Evolutionary conservation across 805 yeast species (phyloP), one percentile per base, ranked within the genome.

Genomic region (Metschnikowia hibisci): DNA sequence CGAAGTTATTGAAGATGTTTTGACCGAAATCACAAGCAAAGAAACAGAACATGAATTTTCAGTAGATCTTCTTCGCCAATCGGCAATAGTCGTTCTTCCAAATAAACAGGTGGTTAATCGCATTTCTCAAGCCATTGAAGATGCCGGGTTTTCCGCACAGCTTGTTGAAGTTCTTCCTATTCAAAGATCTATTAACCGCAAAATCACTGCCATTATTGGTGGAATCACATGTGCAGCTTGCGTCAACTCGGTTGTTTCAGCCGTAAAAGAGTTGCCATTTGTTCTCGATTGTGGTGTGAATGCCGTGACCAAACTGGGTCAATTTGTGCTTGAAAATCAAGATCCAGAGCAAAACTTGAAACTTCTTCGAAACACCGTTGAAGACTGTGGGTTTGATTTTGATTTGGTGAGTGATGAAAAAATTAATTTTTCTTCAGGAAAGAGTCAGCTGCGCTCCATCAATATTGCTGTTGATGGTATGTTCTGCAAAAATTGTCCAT

Each of bases 141-240:
- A 63, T 15, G 46, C 56, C 5, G 74, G 74, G 1, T 68, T 64
- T 51, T 73, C 71, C 6, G 76, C 81, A 32, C 73, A 67, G 14
- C 62, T 83, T 11, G 56, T 79, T 6, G 87, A 83, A 50, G 66
- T 83, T 7, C 56, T 81, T 16, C 89, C 87, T 1, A 73, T 81
- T 3, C 72, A 72, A 26, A 64, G 76, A 27, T 65, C 77, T 6
- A 54, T 66, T 5, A 74, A 71, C 43, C 75, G 67, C 51, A 74
- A 73, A 51, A 76, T 82, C 7, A 65, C 71, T 9, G 88, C 87
- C 0, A 63, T 79, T 0, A 78, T 85, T 34, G 85, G 83, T 9
- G 91, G 90, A 3, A 83, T 84, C 60, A 79, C 88, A 0, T 85
- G 91, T 62, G 80, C 85, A 6, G 78, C 87, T 0, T 82, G 93